A percentile compares a stretch with the other conserved stretches of the same genome.
These are phyloP conservation scores for Ascochyta viciae-villosae DNA, from an alignment of 2,329 filamentous ascomycete species.

Conservation along the genomic window DNA sequence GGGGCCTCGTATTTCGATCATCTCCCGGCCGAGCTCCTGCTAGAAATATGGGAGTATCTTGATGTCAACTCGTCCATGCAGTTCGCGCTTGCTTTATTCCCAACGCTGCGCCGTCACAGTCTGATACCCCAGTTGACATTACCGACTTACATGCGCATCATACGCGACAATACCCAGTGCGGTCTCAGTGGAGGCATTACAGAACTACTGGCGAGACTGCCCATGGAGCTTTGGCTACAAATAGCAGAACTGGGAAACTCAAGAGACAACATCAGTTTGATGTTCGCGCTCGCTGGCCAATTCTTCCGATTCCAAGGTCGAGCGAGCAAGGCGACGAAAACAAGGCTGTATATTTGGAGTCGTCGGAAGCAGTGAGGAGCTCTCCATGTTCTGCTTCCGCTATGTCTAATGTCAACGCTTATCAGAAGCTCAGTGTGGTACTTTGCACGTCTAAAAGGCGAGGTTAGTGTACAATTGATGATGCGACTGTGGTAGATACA, in stretches of 20 bases:
- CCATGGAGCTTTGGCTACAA: constrained; percentile 51
- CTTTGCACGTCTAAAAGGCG: not conserved
- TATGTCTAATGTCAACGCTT: not conserved
- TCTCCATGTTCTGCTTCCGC: not conserved
- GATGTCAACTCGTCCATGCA: constrained; percentile 52
- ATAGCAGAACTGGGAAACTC: constrained; percentile 50
- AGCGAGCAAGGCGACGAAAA: constrained; percentile 22
- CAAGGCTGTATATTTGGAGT: constrained; percentile 25
- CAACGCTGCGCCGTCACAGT: constrained; percentile 49
- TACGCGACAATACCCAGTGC: constrained; percentile 8
- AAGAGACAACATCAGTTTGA: constrained; percentile 49
- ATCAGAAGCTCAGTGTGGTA: not conserved
- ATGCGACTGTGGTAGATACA: not conserved
- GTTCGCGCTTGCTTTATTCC: constrained; percentile 57
- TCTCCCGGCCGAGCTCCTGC: constrained; percentile 56
- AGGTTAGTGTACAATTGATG: not conserved
- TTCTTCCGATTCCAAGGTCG: constrained; percentile 23
- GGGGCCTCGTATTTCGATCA: constrained; percentile 40
- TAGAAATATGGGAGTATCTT: constrained; percentile 54
- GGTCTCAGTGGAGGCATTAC: not conserved
- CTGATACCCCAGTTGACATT: constrained; percentile 39
- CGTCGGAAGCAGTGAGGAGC: constrained; percentile 16
- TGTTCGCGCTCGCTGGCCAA: constrained; percentile 36
- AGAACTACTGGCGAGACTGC: constrained; percentile 32
- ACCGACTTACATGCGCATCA: constrained; percentile 35